Conservation (phyloP, 495 filamentous ascomycete genomes). For the Opeltia flavorubescens region DNA sequence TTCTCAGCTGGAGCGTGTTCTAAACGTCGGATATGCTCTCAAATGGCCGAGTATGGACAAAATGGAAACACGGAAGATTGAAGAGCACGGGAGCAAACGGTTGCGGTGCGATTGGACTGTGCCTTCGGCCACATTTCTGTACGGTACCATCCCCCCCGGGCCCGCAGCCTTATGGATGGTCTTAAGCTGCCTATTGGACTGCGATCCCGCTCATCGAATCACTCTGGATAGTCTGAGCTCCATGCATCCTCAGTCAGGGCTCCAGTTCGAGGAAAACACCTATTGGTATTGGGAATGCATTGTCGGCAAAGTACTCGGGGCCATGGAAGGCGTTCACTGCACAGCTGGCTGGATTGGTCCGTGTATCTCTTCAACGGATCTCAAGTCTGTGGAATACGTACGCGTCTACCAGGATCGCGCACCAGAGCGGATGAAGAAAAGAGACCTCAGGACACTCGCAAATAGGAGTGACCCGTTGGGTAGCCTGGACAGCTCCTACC, state of each 20-base stretch:
- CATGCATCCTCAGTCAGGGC: conserved; percentile 47
- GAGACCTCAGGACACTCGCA: conserved; percentile 42
- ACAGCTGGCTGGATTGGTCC: conserved; percentile 50
- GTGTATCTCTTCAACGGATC: conserved; percentile 44
- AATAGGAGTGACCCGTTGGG: conserved; percentile 52
- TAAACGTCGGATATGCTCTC: conserved; percentile 50
- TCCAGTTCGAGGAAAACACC: conserved; percentile 55
- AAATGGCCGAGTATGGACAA: conserved; percentile 60
- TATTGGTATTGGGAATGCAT: conserved; percentile 59
- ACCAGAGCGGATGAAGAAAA: conserved; percentile 8
- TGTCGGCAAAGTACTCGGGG: conserved; percentile 47
- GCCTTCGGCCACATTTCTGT: conserved; percentile 59
- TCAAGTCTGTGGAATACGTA: conserved; percentile 47
- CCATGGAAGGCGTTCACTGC: conserved; percentile 21
- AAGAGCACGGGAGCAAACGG: conserved; percentile 35
- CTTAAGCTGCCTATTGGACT: conserved; percentile 60
- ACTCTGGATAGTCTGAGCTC: conserved; percentile 46
- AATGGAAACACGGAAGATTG: conserved; percentile 41
- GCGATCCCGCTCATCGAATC: conserved; percentile 45
- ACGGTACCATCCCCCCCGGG: conserved; percentile 55
- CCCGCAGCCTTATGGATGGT: conserved; percentile 53
- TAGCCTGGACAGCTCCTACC: conserved; percentile 38
- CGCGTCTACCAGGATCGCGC: conserved; percentile 39
- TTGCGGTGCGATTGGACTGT: conserved; percentile 45
- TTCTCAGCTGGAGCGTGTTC: conserved; percentile 47